Percentiles rank a stretch among this genome's conserved stretches.
Evolutionary conservation across 2,329 filamentous ascomycete genomes (phyloP).

Genomic region (Septoria petroselini): DNA sequence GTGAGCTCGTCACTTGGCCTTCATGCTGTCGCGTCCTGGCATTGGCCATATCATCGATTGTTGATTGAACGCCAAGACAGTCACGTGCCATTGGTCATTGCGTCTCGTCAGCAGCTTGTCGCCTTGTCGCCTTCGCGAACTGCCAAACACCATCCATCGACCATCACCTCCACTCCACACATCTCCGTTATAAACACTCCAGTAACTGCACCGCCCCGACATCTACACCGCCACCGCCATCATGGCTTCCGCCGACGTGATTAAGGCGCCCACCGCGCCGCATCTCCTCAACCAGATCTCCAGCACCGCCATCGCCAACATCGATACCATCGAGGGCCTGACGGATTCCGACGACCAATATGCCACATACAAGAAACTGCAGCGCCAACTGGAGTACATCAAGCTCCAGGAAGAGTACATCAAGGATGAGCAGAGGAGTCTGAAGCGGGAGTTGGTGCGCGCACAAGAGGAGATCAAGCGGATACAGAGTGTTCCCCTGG

Average conservation of each 20-base stretch:
- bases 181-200: too few species aligned
- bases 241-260: slow-evolving; percentile 87
- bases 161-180: too few species aligned
- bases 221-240: slow-evolving; percentile 12
- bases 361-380: slow-evolving; percentile 90
- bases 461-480: slow-evolving; percentile 99
- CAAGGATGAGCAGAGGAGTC: slow-evolving; percentile 98
- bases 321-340: slow-evolving; percentile 84
- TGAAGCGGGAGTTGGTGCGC: slow-evolving; percentile 94
- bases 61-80: too few species aligned
- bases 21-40: too few species aligned
- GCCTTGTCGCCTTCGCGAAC: too few species aligned
- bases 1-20: too few species aligned
- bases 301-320: slow-evolving; percentile 76
- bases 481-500: slow-evolving; percentile 95
- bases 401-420: slow-evolving; percentile 99
- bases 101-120: too few species aligned
- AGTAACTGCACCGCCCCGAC: too few species aligned
- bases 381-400: slow-evolving; percentile 94
- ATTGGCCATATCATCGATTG: too few species aligned
- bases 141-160: too few species aligned
- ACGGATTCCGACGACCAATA: slow-evolving; percentile 88
- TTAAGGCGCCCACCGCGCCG: slow-evolving; percentile 73
- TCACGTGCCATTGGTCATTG: too few species aligned
- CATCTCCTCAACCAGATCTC: slow-evolving; percentile 73